Evolutionary conservation across 345 rosid species (phyloP).

Genomic region (Hibiscus trionum): DNA sequence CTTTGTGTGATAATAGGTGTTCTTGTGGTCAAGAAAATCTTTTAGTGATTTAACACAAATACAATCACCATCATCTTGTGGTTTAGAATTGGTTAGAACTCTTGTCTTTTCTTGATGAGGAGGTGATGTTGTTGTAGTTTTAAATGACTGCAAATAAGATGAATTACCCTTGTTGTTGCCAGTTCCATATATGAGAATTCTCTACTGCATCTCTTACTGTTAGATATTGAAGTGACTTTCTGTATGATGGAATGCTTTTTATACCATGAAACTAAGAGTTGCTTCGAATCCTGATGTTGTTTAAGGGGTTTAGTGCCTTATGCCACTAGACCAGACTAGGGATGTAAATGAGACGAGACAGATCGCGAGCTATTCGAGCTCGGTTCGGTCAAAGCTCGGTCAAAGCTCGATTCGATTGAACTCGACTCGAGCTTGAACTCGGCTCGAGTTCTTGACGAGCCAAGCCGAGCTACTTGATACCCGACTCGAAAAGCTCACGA

Average conservation of each 20-base stretch:
- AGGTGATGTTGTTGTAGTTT: background rate
- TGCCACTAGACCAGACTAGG: too few species aligned
- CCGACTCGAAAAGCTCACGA: too few species aligned
- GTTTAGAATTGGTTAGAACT: constrained; percentile 1
- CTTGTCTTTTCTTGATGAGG: background rate
- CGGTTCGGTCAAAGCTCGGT: too few species aligned
- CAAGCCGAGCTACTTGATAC: too few species aligned
- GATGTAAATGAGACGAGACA: too few species aligned
- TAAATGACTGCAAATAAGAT: background rate
- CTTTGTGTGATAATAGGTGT: constrained; percentile 38
- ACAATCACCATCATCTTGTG: background rate
- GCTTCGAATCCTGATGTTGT: too few species aligned
- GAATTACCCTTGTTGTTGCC: background rate
- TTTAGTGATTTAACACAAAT: constrained; percentile 2
- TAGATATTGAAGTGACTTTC: background rate
- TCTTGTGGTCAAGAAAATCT: constrained; percentile 31
- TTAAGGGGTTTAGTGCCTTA: too few species aligned
- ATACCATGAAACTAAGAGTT: background rate
- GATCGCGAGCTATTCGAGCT: too few species aligned
- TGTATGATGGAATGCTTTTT: background rate
- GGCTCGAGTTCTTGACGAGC: too few species aligned
- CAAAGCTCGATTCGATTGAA: too few species aligned
- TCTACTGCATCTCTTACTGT: background rate
- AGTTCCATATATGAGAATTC: background rate
- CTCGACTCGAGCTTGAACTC: too few species aligned